Evolutionary conservation across 306 rosid genomes (phyloP), one percentile per base, ranked within the genome.

Genomic region (Crataegus laevigata): DNA sequence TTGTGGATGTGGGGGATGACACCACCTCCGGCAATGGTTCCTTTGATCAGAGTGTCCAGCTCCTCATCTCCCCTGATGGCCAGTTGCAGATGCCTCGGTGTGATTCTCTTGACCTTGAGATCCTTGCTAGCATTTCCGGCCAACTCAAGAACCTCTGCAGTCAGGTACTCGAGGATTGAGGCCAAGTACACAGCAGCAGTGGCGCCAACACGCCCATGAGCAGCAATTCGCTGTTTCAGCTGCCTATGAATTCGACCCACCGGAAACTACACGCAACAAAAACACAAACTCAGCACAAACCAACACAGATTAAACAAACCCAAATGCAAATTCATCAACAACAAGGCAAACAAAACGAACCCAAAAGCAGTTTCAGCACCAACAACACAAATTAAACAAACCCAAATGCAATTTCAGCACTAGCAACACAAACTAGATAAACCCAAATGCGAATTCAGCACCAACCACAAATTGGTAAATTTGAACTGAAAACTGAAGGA

Each of bases 11-110:
- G 98, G 72, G 98, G 98, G 63, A 94, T 94, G 73, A 94, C 98
- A 51, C 98, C 98, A 32, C 98, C 98, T 55, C 98, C 98, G 68
- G 98, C 98, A 86, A 94, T 94, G 51, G 98, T 94, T 8, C 98
- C 98, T 40, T 94, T 94, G 40, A 94, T 91, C 51, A 94, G 96
- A 3, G 97, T 94, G 82, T 94, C 98, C 2, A 94, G 94, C 80
- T 94, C 98, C 77, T 94, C 98, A 58, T 94, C 98, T 87, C 98
- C 98, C 68, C 98, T 78, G 19, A 94, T 94, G 1, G 98, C 98
- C 14, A 94, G 90, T 80, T 94, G 98, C 85, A 94, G 86, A 80
- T 94, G 98, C 83, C 98, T 86, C 11, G 98, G 98, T 19, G 98
- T 94, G 64, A 94, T 94, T 84, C 98, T 94, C 92, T 94, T 94